These are phyloP conservation scores for Rheum nobile DNA, from an alignment of 148 eudicot species.

Conservation along the genomic window DNA sequence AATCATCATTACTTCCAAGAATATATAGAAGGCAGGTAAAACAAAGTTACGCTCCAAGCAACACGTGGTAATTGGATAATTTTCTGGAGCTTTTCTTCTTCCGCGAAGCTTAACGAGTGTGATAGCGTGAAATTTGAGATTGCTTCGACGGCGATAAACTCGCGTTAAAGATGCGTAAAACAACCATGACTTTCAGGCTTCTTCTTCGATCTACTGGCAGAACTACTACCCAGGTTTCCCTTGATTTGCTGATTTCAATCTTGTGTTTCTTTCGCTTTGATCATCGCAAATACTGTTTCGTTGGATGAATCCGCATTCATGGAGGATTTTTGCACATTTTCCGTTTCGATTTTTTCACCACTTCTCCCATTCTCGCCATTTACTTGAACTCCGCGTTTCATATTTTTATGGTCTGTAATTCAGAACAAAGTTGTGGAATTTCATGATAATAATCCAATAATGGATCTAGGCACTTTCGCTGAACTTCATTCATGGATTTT, in stretches of 20 bases:
- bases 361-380: background rate
- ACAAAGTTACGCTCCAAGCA: too few relatives aligned
- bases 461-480: background rate
- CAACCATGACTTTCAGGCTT: background rate
- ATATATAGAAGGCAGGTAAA: too few relatives aligned
- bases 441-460: too few relatives aligned
- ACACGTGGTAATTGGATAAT: too few relatives aligned
- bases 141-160: background rate
- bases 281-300: too few relatives aligned
- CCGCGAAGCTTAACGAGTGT: background rate
- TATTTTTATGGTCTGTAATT: background rate
- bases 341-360: background rate
- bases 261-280: too few relatives aligned
- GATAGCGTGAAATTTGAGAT: background rate
- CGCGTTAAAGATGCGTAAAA: background rate
- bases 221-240: background rate
- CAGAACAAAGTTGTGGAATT: background rate
- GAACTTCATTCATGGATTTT: background rate
- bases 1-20: too few relatives aligned
- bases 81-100: background rate
- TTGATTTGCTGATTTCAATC: too few relatives aligned
- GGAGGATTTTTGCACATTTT: background rate
- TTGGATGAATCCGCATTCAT: background rate
- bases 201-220: background rate
- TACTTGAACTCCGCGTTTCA: background rate